Percentiles rank a stretch among this genome's conserved stretches.
phyloP scores from a whole-genome alignment of 805 yeast genomes.

The Candida jianshihensis region DNA sequence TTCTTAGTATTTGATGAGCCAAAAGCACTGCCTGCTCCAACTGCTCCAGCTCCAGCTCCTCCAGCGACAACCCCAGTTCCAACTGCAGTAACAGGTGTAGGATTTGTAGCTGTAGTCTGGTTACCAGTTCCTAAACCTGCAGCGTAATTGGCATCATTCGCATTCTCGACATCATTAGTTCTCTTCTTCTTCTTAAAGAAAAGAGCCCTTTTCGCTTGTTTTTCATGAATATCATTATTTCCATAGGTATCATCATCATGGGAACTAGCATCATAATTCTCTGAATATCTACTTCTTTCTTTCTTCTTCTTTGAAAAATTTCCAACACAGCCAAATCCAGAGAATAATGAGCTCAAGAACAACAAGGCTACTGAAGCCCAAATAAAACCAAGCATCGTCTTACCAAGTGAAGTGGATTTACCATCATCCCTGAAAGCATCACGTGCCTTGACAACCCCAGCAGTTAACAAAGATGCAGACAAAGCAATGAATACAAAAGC shows the following conservation, averaged over 20 bases:
- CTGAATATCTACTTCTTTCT: conserved; percentile 11
- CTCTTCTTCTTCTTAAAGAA: conserved; percentile 9
- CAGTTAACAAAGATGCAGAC: conserved; percentile 45
- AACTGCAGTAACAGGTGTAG: neutral
- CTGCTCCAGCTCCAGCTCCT: too few species aligned
- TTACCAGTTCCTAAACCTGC: neutral
- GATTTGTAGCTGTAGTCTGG: too few species aligned
- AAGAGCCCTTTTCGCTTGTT: conserved; percentile 12
- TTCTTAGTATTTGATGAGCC: neutral
- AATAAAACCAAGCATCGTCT: conserved; percentile 47
- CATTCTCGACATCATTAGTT: neutral
- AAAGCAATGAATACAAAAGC: conserved; percentile 38
- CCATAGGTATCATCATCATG: conserved; percentile 25
- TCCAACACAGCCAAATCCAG: conserved; percentile 17
- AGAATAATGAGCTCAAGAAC: conserved; percentile 12
- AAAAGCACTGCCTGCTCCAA: neutral
- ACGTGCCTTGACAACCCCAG: conserved; percentile 48
- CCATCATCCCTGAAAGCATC: conserved; percentile 39
- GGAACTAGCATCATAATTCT: conserved; percentile 17
- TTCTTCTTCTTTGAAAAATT: conserved; percentile 7
- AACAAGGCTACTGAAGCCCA: conserved; percentile 45
- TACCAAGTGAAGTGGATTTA: conserved; percentile 37
- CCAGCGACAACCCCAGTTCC: neutral
- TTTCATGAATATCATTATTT: conserved; percentile 17
- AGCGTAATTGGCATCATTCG: neutral